Conservation (phyloP, 2,329 filamentous ascomycete species). For the Camillea tinctor region DNA sequence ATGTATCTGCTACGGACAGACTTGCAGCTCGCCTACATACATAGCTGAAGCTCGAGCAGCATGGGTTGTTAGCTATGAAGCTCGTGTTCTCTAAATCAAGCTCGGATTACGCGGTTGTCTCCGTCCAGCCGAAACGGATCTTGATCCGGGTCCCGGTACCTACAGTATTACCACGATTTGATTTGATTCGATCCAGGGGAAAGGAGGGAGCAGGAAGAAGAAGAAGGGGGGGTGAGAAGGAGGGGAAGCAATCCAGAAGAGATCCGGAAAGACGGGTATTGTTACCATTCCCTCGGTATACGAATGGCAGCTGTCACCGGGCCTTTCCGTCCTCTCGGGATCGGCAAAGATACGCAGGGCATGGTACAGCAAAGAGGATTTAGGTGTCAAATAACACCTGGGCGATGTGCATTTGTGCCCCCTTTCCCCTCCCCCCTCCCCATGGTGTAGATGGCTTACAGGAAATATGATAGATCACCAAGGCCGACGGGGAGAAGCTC, state of each 20-base stretch:
- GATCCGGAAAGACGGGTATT: background rate
- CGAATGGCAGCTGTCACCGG: slow-evolving; percentile 12
- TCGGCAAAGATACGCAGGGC: slow-evolving; percentile 12
- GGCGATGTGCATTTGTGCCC: slow-evolving; percentile 8
- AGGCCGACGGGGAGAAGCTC: background rate
- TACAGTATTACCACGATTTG: background rate
- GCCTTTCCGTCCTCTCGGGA: slow-evolving; percentile 11
- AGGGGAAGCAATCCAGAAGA: background rate
- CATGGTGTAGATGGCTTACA: background rate
- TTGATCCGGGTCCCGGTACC: background rate
- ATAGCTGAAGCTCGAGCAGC: background rate
- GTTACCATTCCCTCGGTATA: background rate
- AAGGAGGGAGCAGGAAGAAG: background rate
- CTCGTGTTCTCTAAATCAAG: too few relatives aligned
- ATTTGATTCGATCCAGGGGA: too few relatives aligned
- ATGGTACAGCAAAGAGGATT: slow-evolving; percentile 8
- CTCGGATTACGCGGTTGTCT: too few relatives aligned
- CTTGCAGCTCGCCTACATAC: background rate
- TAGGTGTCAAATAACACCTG: background rate
- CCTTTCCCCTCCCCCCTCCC: background rate
- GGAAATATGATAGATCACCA: slow-evolving; percentile 8
- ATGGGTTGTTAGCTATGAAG: too few relatives aligned
- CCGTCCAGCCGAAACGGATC: background rate
- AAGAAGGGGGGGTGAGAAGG: too few relatives aligned
- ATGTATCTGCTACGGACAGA: slow-evolving; percentile 6